Percentiles rank a stretch among this genome's conserved stretches.
Evolutionary conservation across 2,329 filamentous ascomycete species (phyloP).

Genomic region (Tolypocladium nubicola): DNA sequence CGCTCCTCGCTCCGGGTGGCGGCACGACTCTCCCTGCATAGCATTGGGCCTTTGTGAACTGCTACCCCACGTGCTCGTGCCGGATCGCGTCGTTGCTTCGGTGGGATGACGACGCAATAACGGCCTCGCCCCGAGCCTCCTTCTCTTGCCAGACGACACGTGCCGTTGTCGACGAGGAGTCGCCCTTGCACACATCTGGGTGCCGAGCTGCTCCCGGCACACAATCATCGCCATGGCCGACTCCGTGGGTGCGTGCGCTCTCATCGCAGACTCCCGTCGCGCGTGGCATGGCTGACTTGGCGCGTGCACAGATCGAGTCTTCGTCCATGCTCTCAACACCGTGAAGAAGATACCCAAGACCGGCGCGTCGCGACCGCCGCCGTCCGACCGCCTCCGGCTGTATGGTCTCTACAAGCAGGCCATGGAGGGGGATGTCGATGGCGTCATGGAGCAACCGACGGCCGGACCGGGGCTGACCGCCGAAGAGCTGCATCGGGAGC

Average conservation of each 20-base stretch:
- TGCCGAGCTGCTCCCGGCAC: neutral
- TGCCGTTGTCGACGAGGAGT: neutral
- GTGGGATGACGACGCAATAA: neutral
- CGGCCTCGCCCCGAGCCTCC: neutral
- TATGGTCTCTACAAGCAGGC: conserved; percentile 99
- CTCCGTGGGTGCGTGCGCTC: conserved; percentile 23
- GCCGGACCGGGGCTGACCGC: conserved; percentile 32
- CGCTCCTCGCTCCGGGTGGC: neutral
- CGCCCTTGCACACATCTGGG: neutral
- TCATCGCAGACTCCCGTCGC: neutral
- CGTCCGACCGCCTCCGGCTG: conserved; percentile 73
- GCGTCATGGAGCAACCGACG: conserved; percentile 78
- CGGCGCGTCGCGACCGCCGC: conserved; percentile 78
- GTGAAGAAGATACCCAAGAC: conserved; percentile 96
- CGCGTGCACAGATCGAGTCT: conserved; percentile 69
- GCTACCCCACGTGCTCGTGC: neutral
- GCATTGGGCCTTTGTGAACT: neutral
- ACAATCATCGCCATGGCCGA: conserved; percentile 22
- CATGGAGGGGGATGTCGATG: conserved; percentile 95
- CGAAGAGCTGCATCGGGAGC: conserved; percentile 48
- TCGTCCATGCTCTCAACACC: conserved; percentile 96
- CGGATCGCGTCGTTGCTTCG: neutral
- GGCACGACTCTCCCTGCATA: neutral
- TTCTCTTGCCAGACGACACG: neutral
- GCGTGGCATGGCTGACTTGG: conserved; percentile 1